Evolutionary conservation across 768 basidiomycete species (phyloP).

Genomic region (Baorangia bicolor): DNA sequence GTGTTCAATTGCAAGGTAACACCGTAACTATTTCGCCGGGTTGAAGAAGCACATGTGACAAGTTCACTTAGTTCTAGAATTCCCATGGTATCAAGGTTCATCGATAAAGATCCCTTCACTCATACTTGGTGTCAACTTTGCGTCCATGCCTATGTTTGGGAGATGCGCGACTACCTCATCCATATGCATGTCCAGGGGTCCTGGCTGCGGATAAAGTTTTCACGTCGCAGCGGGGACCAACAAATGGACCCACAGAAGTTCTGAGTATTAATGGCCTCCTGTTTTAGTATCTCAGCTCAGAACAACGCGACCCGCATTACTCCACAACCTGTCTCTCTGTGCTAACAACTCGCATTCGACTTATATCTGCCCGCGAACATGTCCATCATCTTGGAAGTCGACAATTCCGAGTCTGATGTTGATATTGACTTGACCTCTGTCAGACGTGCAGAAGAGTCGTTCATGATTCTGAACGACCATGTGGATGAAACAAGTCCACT

Average conservation of each 20-base stretch:
- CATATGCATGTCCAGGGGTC: background rate
- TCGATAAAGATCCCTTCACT: background rate
- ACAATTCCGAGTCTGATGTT: background rate
- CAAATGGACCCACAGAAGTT: slow-evolving; percentile 19
- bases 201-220: background rate
- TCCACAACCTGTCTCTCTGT: background rate
- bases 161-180: slow-evolving; percentile 3
- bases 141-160: slow-evolving; percentile 22
- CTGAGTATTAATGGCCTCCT: slow-evolving; percentile 6
- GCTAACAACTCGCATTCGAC: no score
- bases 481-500: background rate
- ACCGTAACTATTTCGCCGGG: background rate
- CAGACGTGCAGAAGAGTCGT: slow-evolving; percentile 6
- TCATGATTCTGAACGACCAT: slow-evolving; percentile 5
- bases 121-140: slow-evolving; percentile 17
- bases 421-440: slow-evolving; percentile 8
- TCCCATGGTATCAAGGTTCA: slow-evolving; percentile 23
- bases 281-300: background rate
- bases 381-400: slow-evolving; percentile 18
- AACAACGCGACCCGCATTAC: background rate
- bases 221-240: background rate
- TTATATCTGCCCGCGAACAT: slow-evolving; percentile 7
- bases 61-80: background rate
- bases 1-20: background rate
- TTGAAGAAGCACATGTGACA: background rate